Conservation (phyloP, 2,329 filamentous ascomycete species). For the Paecilomyces formosus region DNA sequence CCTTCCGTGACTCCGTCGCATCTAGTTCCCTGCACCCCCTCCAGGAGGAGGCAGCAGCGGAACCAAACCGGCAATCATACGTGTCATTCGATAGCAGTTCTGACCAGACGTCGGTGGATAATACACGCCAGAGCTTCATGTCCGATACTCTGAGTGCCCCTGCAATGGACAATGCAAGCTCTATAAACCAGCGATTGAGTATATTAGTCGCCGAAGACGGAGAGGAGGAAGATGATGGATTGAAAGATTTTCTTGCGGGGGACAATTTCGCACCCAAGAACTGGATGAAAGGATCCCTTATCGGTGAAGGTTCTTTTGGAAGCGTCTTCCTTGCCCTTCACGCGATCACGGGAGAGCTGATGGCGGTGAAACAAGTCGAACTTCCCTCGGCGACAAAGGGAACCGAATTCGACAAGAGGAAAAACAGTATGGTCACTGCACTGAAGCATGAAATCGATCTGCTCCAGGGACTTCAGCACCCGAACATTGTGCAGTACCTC, state of each 20-base stretch:
- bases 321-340: slow-evolving; percentile 92
- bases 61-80: slow-evolving; percentile 90
- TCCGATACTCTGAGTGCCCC: slow-evolving; percentile 70
- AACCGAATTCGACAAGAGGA: slow-evolving; percentile 73
- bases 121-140: slow-evolving; percentile 72
- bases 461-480: slow-evolving; percentile 85
- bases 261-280: slow-evolving; percentile 96
- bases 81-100: slow-evolving; percentile 60
- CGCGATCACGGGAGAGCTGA: slow-evolving; percentile 90
- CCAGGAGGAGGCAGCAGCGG: slow-evolving; percentile 79
- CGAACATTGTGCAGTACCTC: slow-evolving; percentile 97
- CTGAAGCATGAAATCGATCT: slow-evolving; percentile 94
- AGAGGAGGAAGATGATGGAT: slow-evolving; percentile 82
- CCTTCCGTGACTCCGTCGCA: slow-evolving; percentile 78
- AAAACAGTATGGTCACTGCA: slow-evolving; percentile 97
- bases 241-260: slow-evolving; percentile 81
- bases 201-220: slow-evolving; percentile 83
- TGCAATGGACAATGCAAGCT: slow-evolving; percentile 55
- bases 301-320: slow-evolving; percentile 94
- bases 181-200: slow-evolving; percentile 73
- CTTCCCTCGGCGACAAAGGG: slow-evolving; percentile 74
- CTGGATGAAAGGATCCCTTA: slow-evolving; percentile 98
- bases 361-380: slow-evolving; percentile 98
- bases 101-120: slow-evolving; percentile 65
- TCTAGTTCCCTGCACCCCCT: slow-evolving; percentile 84